Conservation (phyloP, 352 stramenopile species). For the Globisporangium nunn region DNA sequence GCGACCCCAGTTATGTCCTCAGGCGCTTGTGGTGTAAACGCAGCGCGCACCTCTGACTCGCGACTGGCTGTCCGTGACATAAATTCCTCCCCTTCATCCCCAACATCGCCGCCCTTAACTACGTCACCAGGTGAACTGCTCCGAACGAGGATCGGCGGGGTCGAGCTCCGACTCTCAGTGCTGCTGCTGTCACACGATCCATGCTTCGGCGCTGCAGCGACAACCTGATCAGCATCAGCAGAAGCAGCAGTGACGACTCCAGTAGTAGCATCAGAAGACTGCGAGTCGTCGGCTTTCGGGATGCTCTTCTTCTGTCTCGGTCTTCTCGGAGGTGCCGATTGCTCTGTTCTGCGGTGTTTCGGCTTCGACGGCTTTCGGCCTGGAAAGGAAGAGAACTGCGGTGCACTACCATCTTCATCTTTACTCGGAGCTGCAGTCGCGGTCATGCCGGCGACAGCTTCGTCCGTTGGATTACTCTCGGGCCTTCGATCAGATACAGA, state of each 20-base stretch:
- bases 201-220: not conserved
- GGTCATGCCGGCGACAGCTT: not conserved
- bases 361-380: not conserved
- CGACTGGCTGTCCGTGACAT: too few species aligned
- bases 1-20: too few species aligned
- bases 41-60: too few species aligned
- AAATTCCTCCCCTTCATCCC: too few species aligned
- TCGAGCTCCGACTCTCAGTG: too few species aligned
- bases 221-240: not conserved
- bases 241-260: not conserved
- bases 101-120: too few species aligned
- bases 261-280: not conserved
- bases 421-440: not conserved
- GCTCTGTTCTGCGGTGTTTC: conserved; percentile 8
- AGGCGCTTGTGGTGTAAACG: too few species aligned
- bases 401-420: not conserved
- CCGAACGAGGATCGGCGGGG: too few species aligned
- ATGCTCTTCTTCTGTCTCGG: conserved; percentile 4
- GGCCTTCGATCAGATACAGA: not conserved
- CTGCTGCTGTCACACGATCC: too few species aligned
- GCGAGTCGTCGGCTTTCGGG: not conserved
- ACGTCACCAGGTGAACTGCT: too few species aligned
- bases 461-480: not conserved
- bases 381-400: too few species aligned
- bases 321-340: not conserved